Conservation (phyloP, 805 yeast genomes). For the Saturnispora sekii region DNA sequence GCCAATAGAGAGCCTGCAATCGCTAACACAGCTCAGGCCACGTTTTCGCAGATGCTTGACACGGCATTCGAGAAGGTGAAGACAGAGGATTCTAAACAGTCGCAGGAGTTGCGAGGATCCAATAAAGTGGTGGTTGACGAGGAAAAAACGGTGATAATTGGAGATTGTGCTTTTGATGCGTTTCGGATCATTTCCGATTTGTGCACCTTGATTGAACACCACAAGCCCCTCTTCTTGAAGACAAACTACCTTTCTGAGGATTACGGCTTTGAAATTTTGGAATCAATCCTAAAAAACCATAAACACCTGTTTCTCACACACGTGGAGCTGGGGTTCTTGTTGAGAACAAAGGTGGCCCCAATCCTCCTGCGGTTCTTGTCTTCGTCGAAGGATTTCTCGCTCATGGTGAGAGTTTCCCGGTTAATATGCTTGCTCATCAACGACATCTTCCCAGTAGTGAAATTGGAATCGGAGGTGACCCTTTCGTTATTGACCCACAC, state of each 20-base stretch:
- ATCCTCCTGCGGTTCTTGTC: constrained; percentile 60
- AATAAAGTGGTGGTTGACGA: constrained; percentile 39
- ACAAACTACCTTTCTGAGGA: constrained; percentile 46
- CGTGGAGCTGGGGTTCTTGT: constrained; percentile 53
- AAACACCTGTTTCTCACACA: constrained; percentile 44
- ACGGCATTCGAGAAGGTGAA: constrained; percentile 63
- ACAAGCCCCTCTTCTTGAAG: constrained; percentile 44
- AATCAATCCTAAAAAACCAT: constrained; percentile 65
- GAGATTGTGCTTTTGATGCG: constrained; percentile 56
- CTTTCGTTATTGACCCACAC: constrained; percentile 65
- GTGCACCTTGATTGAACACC: constrained; percentile 55
- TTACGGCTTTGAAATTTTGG: constrained; percentile 75
- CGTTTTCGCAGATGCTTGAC: constrained; percentile 76
- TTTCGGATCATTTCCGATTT: constrained; percentile 62
- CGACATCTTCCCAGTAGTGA: constrained; percentile 52
- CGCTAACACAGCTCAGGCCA: constrained; percentile 84
- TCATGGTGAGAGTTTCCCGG: constrained; percentile 67
- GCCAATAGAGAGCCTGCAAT: constrained; percentile 68
- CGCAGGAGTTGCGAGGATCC: constrained; percentile 22
- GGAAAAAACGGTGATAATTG: constrained; percentile 32
- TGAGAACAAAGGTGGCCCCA: constrained; percentile 67
- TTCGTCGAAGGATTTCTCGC: constrained; percentile 48
- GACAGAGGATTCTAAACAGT: constrained; percentile 29
- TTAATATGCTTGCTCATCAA: constrained; percentile 53
- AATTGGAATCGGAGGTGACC: constrained; percentile 74